Conservation (phyloP, 2,329 filamentous ascomycete genomes). For the Ophiostoma sp. region DNA sequence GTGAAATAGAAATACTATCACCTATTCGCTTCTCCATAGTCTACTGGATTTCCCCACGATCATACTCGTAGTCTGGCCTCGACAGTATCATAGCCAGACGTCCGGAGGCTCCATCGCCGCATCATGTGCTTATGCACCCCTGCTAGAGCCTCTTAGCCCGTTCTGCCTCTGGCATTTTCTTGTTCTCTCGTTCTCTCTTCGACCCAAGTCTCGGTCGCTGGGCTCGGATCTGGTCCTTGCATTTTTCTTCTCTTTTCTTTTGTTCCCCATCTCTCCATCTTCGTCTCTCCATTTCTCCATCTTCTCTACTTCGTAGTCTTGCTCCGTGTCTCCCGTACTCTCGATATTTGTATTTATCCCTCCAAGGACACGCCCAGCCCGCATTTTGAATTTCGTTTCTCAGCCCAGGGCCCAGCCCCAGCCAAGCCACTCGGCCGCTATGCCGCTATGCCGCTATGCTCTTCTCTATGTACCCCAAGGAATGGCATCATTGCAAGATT, state of each 20-base stretch:
- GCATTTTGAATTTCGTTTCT: not conserved
- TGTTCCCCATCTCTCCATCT: not conserved
- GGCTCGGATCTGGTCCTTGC: not conserved
- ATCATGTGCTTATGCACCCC: slow-evolving; percentile 7
- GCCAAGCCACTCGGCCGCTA: not conserved
- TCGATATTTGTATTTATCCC: not conserved
- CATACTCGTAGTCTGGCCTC: not conserved
- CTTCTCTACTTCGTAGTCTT: not conserved
- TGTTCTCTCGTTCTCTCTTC: not conserved
- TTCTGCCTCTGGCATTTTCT: not conserved
- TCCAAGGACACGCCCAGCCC: not conserved
- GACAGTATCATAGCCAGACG: not conserved
- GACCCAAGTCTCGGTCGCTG: not conserved
- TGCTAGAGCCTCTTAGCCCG: not conserved
- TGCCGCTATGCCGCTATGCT: not conserved
- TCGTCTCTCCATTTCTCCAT: not conserved
- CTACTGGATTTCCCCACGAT: not conserved
- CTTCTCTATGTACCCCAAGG: not conserved
- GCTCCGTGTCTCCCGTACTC: not conserved
- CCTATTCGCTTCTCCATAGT: slow-evolving; percentile 4
- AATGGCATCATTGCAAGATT: not conserved
- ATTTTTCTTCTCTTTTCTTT: not conserved
- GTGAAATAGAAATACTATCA: not conserved
- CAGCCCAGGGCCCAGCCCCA: not conserved
- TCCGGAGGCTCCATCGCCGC: not conserved